Base-by-base conservation (phyloP, 2,329 filamentous ascomycete genomes). In the Phyllosticta citriasiana region DNA sequence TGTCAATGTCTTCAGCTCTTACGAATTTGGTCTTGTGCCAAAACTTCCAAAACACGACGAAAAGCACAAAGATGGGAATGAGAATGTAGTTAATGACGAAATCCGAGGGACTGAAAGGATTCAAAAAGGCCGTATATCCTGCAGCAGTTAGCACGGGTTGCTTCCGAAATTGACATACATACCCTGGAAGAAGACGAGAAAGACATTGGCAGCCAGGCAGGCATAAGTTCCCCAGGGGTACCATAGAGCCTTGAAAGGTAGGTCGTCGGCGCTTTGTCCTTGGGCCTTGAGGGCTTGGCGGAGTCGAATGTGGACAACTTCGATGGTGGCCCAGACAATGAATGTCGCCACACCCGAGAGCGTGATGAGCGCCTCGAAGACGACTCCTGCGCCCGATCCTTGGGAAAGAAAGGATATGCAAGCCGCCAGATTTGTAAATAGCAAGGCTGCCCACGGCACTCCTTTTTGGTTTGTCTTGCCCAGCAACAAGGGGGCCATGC, bases 251-350 rank as follows among this genome's bases (percentile, higher is more conserved):
- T 64, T 65, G 59, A 65, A 66, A 9, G 65, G 64, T 7, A 66
- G 33, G 4, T 65, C 63, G 0, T 70, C 65, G 6, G 70, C 64
- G 16, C 69, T 67, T 50, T 76, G 67, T 4, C 73, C 73, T 60
- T 78, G 75, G 0, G 64, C 69, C 16, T 67, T 64, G 19, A 75
- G 69, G 1, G 73, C 76, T 22, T 66, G 65, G 3, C 76, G 74
- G 64, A 78, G 78, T 12, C 75, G 71, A 53, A 78, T 72, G 60
- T 77, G 76, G 2, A 72, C 73, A 16, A 77, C 62, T 40, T 72
- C 71, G 47, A 78, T 78, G 9, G 72, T 67, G 0, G 70, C 71
- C 74, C 67, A 69, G 1, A 67, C 67, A 30, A 77, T 72, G 64
- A 77, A 76, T 0, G 74, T 76, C 8, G 73, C 68, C n/a, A 40